phyloP scores from a whole-genome alignment of 2,329 filamentous ascomycete genomes.

The Colletotrichum cereale region DNA sequence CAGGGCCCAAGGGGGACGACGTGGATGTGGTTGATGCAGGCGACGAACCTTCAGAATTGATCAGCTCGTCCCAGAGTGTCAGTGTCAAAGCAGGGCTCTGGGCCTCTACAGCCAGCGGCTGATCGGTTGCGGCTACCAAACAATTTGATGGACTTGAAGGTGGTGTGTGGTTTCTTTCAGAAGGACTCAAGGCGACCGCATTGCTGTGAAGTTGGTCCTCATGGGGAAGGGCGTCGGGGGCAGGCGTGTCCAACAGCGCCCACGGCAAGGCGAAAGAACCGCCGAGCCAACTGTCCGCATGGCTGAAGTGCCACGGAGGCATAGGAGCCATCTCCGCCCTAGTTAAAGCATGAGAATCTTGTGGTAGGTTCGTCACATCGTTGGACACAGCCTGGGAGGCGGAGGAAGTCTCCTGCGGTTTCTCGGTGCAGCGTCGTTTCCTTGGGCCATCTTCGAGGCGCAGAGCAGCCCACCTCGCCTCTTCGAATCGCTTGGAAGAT shows the following conservation, averaged over 20 bases:
- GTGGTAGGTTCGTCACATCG: not conserved
- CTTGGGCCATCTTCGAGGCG: constrained; percentile 23
- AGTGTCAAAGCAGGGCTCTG: not conserved
- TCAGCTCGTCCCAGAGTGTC: constrained; percentile 20
- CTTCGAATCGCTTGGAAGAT: constrained; percentile 30
- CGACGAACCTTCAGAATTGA: constrained; percentile 1
- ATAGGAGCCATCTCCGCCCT: not conserved
- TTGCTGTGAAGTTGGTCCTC: not conserved
- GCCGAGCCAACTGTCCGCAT: not conserved
- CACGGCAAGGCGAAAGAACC: constrained; percentile 17
- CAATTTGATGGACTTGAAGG: not conserved
- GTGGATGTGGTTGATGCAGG: not conserved
- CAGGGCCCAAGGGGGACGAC: constrained; percentile 3
- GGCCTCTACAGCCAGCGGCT: not conserved
- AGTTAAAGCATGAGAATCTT: not conserved
- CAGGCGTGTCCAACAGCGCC: constrained; percentile 7
- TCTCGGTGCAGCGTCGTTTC: not conserved
- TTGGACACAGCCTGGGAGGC: not conserved
- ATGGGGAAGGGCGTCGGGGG: not conserved
- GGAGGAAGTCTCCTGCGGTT: not conserved
- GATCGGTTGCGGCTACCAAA: not conserved
- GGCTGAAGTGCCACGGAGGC: not conserved
- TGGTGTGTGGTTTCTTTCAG: not conserved
- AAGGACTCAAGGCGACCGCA: too few species aligned
- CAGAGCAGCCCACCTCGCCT: constrained; percentile 20